A percentile compares a stretch with the other conserved stretches of the same genome.
Conservation (phyloP, 2,329 filamentous ascomycete species). For the Apiospora pterosperma region DNA sequence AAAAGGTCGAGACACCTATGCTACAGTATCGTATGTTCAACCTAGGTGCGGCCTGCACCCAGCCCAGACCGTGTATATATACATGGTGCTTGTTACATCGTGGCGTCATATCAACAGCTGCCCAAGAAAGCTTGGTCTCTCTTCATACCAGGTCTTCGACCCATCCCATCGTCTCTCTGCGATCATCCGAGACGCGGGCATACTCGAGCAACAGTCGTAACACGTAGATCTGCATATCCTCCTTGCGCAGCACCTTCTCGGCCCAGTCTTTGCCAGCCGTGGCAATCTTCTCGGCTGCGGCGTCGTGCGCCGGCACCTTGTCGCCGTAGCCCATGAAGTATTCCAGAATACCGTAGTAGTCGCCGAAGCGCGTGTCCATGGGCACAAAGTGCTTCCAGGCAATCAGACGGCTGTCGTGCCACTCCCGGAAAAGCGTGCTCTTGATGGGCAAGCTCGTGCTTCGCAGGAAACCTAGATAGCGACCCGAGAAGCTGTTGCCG, state of each 20-base stretch:
- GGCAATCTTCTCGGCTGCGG: slow-evolving; percentile 61
- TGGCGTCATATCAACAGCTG: neutral
- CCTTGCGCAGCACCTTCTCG: slow-evolving; percentile 61
- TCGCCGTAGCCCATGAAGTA: slow-evolving; percentile 64
- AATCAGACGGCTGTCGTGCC: slow-evolving; percentile 72
- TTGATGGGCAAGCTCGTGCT: slow-evolving; percentile 73
- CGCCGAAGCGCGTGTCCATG: slow-evolving; percentile 70
- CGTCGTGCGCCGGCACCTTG: slow-evolving; percentile 44
- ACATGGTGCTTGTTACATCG: neutral
- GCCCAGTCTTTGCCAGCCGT: slow-evolving; percentile 65
- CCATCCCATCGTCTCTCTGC: slow-evolving; percentile 52
- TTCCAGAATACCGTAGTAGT: slow-evolving; percentile 70
- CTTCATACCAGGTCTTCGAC: slow-evolving; percentile 45
- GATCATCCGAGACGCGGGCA: slow-evolving; percentile 50
- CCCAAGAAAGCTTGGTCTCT: neutral
- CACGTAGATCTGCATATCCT: slow-evolving; percentile 73
- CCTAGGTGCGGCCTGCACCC: no score
- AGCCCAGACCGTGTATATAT: neutral
- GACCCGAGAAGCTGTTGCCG: slow-evolving; percentile 67
- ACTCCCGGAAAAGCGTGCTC: slow-evolving; percentile 74
- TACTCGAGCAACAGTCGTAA: slow-evolving; percentile 63
- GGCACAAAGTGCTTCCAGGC: slow-evolving; percentile 81
- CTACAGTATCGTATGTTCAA: neutral
- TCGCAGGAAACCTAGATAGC: slow-evolving; percentile 66
- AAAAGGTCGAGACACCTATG: neutral